Base-by-base conservation (phyloP, 768 basidiomycete genomes). In the Lepiota subincarnata region DNA sequence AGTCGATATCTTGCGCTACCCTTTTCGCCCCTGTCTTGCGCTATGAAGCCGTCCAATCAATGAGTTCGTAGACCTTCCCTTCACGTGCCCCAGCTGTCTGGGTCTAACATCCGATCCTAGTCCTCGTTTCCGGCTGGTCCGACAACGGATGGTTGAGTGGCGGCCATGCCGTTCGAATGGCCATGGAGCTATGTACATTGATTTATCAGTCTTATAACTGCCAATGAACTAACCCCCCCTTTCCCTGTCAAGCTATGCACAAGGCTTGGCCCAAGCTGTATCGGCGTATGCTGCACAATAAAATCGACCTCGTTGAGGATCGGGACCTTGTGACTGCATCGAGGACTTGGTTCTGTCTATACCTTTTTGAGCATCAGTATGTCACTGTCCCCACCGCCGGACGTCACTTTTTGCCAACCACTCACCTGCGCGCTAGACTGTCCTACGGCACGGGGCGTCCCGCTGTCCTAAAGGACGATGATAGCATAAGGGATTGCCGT, bases 81-180 rank as follows among this genome's bases (percentile, higher is more conserved):
- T 54, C n/a, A 36, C 19, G 39, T 13, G 34, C 22, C 6, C n/a
- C 41, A 11, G 18, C 24, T 10, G 8, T 19, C 31, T 24, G 37
- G 35, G 39, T 47, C 40, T 55, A 53, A 48, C 50, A 40, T 48
- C 53, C 6, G 51, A 31, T 13, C 52, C 43, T 54, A 94, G 91
- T 95, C 54, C 76, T 97, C 47, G 84, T 96, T 16, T 89, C 94
- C 34, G 92, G 93, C 4, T 98, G 92, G 88, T 93, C 91, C 14
- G 92, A 95, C 60, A 92, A 92, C 61, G 92, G 92, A n/a, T 95
- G 93, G 93, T 68, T 97, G 34, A 92, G 88, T 59, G 90, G 92
- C 8, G 93, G 91, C 8, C 95, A 97, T 70, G 95, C 95, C n/a
- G 92, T 97, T 7, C 81, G 94, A 47, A 94, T 98, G 91, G 94